Percentiles rank a stretch among this genome's conserved stretches.
These are phyloP conservation scores for Yueomyces sp. DNA, from an alignment of 805 yeast species.

Conservation along the genomic window DNA sequence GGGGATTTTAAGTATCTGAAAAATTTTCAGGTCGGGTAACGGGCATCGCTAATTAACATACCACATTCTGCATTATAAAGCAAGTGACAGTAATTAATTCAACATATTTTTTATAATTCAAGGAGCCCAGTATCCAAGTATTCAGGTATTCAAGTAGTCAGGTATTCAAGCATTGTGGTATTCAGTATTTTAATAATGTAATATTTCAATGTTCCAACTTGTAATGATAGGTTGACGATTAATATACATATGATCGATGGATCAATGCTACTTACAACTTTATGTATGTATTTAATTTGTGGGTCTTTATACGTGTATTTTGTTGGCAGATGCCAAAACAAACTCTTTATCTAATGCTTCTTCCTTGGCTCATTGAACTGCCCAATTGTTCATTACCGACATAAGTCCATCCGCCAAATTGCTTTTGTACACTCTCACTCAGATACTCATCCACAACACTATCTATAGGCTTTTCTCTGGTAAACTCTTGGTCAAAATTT, in stretches of 20 bases:
- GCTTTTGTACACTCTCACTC: constrained; percentile 85
- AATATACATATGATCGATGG: not conserved
- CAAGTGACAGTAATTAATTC: no score
- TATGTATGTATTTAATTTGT: not conserved
- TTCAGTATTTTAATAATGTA: no score
- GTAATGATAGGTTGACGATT: not conserved
- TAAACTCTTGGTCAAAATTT: constrained; percentile 82
- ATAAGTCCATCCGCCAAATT: constrained; percentile 98
- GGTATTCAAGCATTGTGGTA: no score
- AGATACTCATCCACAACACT: constrained; percentile 85
- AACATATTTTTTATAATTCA: no score
- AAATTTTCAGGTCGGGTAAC: no score
- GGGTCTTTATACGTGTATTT: not conserved
- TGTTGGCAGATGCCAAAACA: not conserved
- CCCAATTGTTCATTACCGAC: constrained; percentile 46
- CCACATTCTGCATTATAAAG: no score
- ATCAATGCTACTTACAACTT: not conserved
- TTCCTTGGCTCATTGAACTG: constrained; percentile 18
- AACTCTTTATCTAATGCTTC: constrained; percentile 14
- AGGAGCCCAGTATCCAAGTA: no score
- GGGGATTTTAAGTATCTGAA: no score
- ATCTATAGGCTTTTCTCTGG: constrained; percentile 83
- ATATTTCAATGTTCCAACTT: no score
- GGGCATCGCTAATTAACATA: no score
- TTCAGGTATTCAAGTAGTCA: no score